Percentiles rank a stretch among this genome's conserved stretches.
Evolutionary conservation across 2,329 filamentous ascomycete species (phyloP).

Genomic region (Exophiala mesophila): DNA sequence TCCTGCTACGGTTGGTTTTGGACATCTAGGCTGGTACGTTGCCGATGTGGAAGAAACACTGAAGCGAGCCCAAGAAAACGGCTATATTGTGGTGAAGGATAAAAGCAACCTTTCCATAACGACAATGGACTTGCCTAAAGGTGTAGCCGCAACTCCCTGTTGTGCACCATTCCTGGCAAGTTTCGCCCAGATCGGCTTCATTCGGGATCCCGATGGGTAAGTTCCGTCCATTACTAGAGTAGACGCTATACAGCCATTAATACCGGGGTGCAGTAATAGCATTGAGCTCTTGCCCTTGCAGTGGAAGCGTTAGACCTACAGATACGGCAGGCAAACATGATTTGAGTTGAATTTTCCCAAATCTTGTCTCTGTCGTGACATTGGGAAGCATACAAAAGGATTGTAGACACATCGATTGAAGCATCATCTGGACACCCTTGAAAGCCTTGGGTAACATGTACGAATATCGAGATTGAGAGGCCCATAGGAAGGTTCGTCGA

Average conservation of each 20-base stretch:
- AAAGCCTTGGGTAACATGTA: no score
- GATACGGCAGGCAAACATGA: no score
- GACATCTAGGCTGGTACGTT: conserved; percentile 37
- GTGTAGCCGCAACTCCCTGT: background rate
- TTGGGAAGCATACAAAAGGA: no score
- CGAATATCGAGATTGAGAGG: no score
- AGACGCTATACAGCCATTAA: no score
- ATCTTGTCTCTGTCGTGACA: no score
- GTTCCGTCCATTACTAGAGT: background rate
- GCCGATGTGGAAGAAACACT: conserved; percentile 33
- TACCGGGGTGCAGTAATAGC: background rate
- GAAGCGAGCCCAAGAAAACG: conserved; percentile 28
- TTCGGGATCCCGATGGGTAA: background rate
- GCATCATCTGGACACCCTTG: no score
- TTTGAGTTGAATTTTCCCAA: no score
- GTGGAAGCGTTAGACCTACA: conserved; percentile 2
- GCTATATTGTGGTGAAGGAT: conserved; percentile 35
- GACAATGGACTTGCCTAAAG: background rate
- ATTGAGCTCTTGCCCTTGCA: conserved; percentile 4
- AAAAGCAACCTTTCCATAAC: background rate
- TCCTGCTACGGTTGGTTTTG: conserved; percentile 36
- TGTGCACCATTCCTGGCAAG: background rate
- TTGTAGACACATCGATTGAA: no score
- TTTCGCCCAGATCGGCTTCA: background rate
- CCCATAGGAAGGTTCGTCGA: background rate